phyloP scores from a whole-genome alignment of 2,329 filamentous ascomycete genomes.

The Plectosphaerella cucumerina region DNA sequence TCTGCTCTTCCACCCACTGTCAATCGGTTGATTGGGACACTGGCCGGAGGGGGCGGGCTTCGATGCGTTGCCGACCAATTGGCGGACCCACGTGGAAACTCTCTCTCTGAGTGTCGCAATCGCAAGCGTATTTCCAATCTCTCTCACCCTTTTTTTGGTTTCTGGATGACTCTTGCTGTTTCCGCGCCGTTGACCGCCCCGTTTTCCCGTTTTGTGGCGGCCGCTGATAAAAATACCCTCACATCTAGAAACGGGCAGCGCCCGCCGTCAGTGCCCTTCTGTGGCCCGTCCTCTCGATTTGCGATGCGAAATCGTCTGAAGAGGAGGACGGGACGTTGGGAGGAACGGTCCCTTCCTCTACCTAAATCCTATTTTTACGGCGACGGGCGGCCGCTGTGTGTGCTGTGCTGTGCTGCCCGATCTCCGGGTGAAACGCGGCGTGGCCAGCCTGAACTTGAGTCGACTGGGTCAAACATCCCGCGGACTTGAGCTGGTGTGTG shows the following conservation, averaged over 20 bases:
- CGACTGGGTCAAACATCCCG: background rate
- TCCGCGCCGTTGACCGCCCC: too few relatives aligned
- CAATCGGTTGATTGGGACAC: background rate
- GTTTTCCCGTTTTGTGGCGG: too few relatives aligned
- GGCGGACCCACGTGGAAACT: constrained; percentile 2
- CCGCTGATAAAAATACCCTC: too few relatives aligned
- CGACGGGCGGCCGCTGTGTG: background rate
- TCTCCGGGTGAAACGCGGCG: background rate
- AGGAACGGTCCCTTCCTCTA: too few relatives aligned
- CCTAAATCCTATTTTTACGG: background rate
- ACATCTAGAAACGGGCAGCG: too few relatives aligned
- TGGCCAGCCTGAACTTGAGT: too few relatives aligned
- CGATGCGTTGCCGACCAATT: too few relatives aligned
- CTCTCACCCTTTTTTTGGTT: background rate
- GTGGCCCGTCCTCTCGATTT: background rate
- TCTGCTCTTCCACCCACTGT: background rate
- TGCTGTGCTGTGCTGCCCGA: too few relatives aligned
- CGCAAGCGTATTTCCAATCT: constrained; percentile 8
- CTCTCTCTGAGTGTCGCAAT: too few relatives aligned
- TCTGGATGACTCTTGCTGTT: background rate
- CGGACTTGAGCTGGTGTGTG: background rate
- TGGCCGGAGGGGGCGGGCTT: background rate
- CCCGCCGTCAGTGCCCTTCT: too few relatives aligned
- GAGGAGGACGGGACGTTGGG: background rate
- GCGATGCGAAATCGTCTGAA: too few relatives aligned